These are phyloP conservation scores for Geosmithia morbida DNA, from an alignment of 2,329 filamentous ascomycete species.

Conservation along the genomic window DNA sequence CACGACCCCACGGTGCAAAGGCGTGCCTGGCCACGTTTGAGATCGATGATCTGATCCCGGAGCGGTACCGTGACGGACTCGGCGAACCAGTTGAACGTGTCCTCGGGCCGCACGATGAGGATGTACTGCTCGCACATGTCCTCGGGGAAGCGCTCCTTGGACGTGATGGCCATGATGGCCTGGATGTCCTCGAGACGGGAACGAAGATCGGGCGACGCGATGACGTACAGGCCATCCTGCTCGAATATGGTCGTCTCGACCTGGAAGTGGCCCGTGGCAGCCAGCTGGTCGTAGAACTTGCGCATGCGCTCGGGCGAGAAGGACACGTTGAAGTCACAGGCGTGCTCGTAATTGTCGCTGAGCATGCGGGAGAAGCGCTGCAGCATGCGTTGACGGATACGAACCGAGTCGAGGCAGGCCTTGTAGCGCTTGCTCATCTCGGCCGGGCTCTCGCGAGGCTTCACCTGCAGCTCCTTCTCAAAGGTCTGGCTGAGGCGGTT, in stretches of 20 bases:
- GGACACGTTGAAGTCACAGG: conserved; percentile 84
- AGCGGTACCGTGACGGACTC: conserved; percentile 57
- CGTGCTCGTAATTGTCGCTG: conserved; percentile 90
- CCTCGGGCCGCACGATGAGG: conserved; percentile 71
- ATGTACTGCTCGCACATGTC: conserved; percentile 66
- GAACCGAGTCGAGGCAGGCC: conserved; percentile 85
- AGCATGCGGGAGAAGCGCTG: conserved; percentile 89
- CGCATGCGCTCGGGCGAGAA: conserved; percentile 52
- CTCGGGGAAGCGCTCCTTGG: conserved; percentile 43
- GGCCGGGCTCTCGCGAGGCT: conserved; percentile 65
- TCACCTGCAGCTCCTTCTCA: conserved; percentile 75
- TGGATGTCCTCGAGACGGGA: conserved; percentile 70
- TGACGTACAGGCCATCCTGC: conserved; percentile 63
- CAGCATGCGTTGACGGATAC: conserved; percentile 88
- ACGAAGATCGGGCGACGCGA: conserved; percentile 69
- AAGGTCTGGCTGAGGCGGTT: conserved; percentile 81
- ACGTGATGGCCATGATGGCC: conserved; percentile 62
- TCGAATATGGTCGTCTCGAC: conserved; percentile 59
- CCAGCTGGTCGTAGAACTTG: conserved; percentile 67
- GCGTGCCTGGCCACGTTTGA: conserved; percentile 75
- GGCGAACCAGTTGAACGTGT: conserved; percentile 68
- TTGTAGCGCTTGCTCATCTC: conserved; percentile 98
- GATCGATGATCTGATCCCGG: conserved; percentile 65
- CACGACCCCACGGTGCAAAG: conserved; percentile 82
- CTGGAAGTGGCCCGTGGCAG: conserved; percentile 74